A percentile compares a stretch with the other conserved stretches of the same genome.
Conservation (phyloP, 1,139 yeast genomes). For the Hemisphaericaspora lyxosophila region DNA sequence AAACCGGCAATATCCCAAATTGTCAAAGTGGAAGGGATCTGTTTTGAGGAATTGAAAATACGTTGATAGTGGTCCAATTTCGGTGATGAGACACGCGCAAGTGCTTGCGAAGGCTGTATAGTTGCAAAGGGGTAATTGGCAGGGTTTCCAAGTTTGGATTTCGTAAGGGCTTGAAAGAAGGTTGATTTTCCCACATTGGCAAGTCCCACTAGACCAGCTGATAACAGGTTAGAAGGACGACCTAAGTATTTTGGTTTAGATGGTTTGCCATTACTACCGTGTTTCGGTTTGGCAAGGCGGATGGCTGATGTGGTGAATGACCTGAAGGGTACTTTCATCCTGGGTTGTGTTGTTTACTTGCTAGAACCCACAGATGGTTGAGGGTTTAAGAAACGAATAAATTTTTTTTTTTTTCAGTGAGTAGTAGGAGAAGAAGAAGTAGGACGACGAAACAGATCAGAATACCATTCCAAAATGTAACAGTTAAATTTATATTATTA, state of each 20-base stretch:
- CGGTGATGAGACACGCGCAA: slow-evolving; percentile 54
- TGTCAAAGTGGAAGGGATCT: slow-evolving; percentile 56
- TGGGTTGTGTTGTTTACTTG: too few relatives aligned
- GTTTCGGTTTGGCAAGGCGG: slow-evolving; percentile 8
- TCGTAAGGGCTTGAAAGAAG: slow-evolving; percentile 68
- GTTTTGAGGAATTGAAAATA: slow-evolving; percentile 51
- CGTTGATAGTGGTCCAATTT: slow-evolving; percentile 44
- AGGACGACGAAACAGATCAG: background rate
- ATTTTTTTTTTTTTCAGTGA: too few relatives aligned
- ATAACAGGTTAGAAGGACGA: slow-evolving; percentile 54
- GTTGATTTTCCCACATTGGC: slow-evolving; percentile 79
- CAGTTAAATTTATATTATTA: background rate
- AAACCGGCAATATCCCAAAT: slow-evolving; percentile 75
- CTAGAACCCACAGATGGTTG: too few relatives aligned
- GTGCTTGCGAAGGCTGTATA: slow-evolving; percentile 69
- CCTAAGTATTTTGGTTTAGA: slow-evolving; percentile 40
- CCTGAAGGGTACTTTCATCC: slow-evolving; percentile 4
- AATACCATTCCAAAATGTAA: too few relatives aligned
- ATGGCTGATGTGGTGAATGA: slow-evolving; percentile 4
- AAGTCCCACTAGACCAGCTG: slow-evolving; percentile 64
- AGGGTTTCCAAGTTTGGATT: slow-evolving; percentile 66
- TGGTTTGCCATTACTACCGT: background rate
- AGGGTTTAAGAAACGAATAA: too few relatives aligned
- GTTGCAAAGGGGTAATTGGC: slow-evolving; percentile 84
- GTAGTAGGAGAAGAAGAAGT: too few relatives aligned